Base-by-base conservation (phyloP, 129 eudicot genomes). In the Heracleum sosnowskyi region DNA sequence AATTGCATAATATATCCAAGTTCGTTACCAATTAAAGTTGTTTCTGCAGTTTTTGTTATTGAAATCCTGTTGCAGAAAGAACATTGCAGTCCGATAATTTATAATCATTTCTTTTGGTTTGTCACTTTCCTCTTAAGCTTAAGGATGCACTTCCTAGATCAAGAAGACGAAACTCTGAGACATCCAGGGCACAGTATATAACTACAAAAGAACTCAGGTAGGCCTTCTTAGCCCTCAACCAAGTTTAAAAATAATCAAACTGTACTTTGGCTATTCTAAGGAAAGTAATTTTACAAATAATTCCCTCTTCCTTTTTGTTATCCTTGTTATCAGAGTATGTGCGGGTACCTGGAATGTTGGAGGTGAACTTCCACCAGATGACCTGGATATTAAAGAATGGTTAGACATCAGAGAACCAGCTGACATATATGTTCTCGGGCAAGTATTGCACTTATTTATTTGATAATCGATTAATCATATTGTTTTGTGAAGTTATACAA, bases 261-360 rank as follows among this genome's bases (percentile, higher is more conserved):
- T 36, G 35, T 49, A 82, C 29, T 82, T 79, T 36, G 37, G 36
- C 62, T 46, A 42, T 34, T 40, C 42, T 75, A 45, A 76, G 40
- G 17, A 71, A 42, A 36, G 36, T 60, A 7, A 22, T 37, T 35
- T 66, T 76, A 40, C 0, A 41, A 35, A 20, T 74, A 24, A 81
- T 57, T 8, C 45, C 39, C 42, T 4, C 42, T 60, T 35, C 62
- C 34, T 60, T 82, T 31, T 55, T 39, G 40, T 74, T 18, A 47
- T 77, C 75, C 69, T 17, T 73, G 45, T 77, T 85, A 40, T 40
- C 70, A 96, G 99, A 83, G 84, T 92, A 81, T 89, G 91, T 82
- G 97, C 86, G 78, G 88, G 86, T 78, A 92, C 99, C 16, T 95
- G 99, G 99, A 95, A 95, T 80, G 96, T 95, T 81, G 99, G 86